Evolutionary conservation across 208 protist genomes (phyloP), one percentile per base, ranked within the genome.

Genomic region (Trypanosoma rangeli): DNA sequence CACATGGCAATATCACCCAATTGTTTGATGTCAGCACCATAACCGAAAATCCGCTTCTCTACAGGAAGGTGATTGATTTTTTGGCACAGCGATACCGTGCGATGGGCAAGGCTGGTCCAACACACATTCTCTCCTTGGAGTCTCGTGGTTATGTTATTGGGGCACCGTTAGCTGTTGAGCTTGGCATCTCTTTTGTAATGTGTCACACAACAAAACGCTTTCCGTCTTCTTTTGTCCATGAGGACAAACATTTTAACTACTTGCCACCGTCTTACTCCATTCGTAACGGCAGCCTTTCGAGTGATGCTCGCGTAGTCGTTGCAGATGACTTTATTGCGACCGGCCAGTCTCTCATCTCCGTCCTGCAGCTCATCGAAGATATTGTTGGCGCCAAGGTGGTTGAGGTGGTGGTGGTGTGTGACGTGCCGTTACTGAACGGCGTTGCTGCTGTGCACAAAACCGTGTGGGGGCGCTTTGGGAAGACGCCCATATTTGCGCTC

Each of bases 321-420:
- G 80, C 96, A 28, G 94, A 97, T 71, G 91, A 97, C 71, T 89
- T 95, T 37, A 95, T 96, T 54, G 85, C 85, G 1, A 82, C 80
- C n/a, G 89, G 91, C 5, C 54, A 73, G n/a, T 93, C 86, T 15
- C 80, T 87, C 65, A 75, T 76, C 22, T 66, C 90, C 5, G 90
- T 85, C 0, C 77, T 97, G 48, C 82, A 92, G 28, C 86, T 92
- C 50, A 76, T 80, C 0, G 66, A 81, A 35, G 66, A 81, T 29
- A 84, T 91, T 53, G 83, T 86, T 13, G 83, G 79, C 1, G 77
- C 84, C 13, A 76, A 57, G 13, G 78, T 95, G 20, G 72, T 94
- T 49, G 90, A 97, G 61, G 77, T 83, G 31, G 66, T 86, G 31
- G 83, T 81, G 20, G 70, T 94, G 42, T 94, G 90, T 73, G 83